Conservation (phyloP, 495 filamentous ascomycete genomes). For the Aspergillus conjunctus region DNA sequence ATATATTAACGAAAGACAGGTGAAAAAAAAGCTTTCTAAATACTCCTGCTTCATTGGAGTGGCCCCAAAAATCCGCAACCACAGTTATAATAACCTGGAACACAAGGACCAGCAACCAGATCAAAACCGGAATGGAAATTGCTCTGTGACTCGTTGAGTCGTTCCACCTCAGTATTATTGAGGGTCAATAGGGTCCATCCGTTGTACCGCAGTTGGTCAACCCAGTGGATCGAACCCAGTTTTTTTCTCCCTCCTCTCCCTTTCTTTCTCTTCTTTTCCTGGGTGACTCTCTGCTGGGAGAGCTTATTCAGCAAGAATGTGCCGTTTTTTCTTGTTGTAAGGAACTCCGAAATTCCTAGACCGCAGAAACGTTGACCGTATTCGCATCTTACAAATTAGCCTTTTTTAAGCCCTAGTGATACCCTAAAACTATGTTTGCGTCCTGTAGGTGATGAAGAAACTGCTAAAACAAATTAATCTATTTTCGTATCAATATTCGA, state of each 20-base stretch:
- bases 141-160: slow-evolving; percentile 10
- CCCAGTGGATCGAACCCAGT: slow-evolving; percentile 17
- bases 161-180: slow-evolving; percentile 9
- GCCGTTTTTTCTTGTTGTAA: neutral
- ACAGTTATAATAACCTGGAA: neutral
- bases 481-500: neutral
- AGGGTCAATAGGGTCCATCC: slow-evolving; percentile 4
- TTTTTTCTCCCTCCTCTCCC: neutral
- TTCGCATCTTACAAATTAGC: neutral
- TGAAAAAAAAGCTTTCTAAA: slow-evolving; percentile 1
- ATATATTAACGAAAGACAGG: neutral
- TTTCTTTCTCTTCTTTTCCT: neutral
- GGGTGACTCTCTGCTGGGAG: slow-evolving; percentile 2
- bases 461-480: neutral
- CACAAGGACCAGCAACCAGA: neutral
- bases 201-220: slow-evolving; percentile 10
- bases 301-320: slow-evolving; percentile 12
- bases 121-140: slow-evolving; percentile 4
- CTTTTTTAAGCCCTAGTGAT: neutral
- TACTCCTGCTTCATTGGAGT: slow-evolving; percentile 1
- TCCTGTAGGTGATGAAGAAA: neutral
- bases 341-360: neutral
- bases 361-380: slow-evolving; percentile 3
- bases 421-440: neutral
- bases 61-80: neutral